Evolutionary conservation across 371 early-diverging fungal species (phyloP), one percentile per base, ranked within the genome.

Genomic region (Ecytonucleospora hepatopenaei): DNA sequence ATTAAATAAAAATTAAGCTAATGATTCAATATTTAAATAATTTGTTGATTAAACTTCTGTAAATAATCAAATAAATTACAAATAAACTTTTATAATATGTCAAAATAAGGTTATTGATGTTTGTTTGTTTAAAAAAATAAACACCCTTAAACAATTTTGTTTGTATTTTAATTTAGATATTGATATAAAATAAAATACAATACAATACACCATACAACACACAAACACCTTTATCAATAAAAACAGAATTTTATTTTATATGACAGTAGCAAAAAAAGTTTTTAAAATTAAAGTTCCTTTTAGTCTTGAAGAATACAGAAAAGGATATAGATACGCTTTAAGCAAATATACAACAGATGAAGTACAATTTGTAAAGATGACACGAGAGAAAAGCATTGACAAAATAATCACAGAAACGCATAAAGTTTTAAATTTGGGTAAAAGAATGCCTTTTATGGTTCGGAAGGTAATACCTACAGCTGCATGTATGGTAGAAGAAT

Each of bases 401-500:
- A 49, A 62, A n/a, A 56, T 71, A 4, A 53, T 62, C 24, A 69
- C 67, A 48, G 53, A 55, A 30, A 79, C 81, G 3, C 47, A 53
- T 3, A 81, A 81, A 54, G 30, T 72, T 16, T 21, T 79, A 46
- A 59, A 78, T 59, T 59, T 81, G 30, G 33, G 55, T 27, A 65
- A 65, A 15, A 76, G 75, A 51, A 70, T 79, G 27, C 78, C 80
- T 4, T 16, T 8, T 16, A 54, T 79, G 8, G 53, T 79, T 46
- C 48, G 71, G 32, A 71, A 68, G 23, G 19, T 75, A 17, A 72
- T 77, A 8, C 76, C 79, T 0, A 54, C 68, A 8, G 70, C 62
- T n/a, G 71, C 81, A 32, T 65, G 77, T 23, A 62, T 62, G 8
- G 57, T 81, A 31, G 72, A 64, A 23, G 81, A 81, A 59, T 62